Evolutionary conservation across 106 monocot genomes (phyloP), one percentile per base, ranked within the genome.

Genomic region (Phalaenopsis aphrodite): DNA sequence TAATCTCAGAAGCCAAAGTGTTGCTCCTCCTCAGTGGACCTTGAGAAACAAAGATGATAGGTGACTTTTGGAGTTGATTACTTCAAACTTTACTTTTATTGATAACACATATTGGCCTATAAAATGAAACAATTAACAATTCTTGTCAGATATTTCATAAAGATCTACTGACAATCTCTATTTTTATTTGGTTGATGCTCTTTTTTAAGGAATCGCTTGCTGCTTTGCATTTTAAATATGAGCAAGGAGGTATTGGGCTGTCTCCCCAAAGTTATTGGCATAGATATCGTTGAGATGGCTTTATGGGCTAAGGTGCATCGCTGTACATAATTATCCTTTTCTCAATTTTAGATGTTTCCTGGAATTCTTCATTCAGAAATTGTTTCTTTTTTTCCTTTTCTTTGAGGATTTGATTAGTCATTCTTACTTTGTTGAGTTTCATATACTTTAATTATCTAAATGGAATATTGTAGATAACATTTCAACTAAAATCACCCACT

Each of bases 231-330:
- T 80, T 82, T 99, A 80, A 94, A 93, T 82, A 81, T 94, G 57
- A 92, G 94, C 85, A 99, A 91, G 81, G 98, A 99, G 81, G 84
- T 88, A 65, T 80, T 93, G 42, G 90, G 92, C 19, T 81, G 83
- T 42, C 87, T 95, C 78, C 98, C 98, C 8, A 99, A 99, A 88
- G 88, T 94, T 84, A 87, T 93, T 67, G 94, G 94, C 36, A 89
- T 99, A 77, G 98, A 99, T 83, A 88, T 99, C 75, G 98, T 99
- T 45, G 98, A 99, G 84, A 93, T 99, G 98, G 94, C 94, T 87
- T 89, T 99, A 79, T 99, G 98, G 98, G 98, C 98, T 77, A 99
- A 99, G 94, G 98, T 99, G 36, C 76, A 45, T 56, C 43, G 21
- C 14, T 9, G 68, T 39, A 57, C 36, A 73, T 42, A 73, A 11